Conservation (phyloP, 768 basidiomycete genomes). For the Boletus patriciae region DNA sequence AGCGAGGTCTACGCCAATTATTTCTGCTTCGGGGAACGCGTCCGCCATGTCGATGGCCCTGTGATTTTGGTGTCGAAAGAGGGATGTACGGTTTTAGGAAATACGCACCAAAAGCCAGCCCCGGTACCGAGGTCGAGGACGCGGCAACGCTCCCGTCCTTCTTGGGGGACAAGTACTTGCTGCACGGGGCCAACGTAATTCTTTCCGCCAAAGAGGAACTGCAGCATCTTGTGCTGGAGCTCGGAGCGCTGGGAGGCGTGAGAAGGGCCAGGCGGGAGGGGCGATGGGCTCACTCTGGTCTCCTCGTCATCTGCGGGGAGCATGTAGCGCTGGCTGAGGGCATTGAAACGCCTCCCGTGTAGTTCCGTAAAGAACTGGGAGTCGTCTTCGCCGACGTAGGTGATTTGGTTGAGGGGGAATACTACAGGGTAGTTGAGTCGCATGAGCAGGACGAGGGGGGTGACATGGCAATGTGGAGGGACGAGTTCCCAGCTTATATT, state of each 20-base stretch:
- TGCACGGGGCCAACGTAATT: constrained; percentile 68
- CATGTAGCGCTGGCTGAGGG: constrained; percentile 55
- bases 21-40: constrained; percentile 64
- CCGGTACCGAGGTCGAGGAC: constrained; percentile 74
- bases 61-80: constrained; percentile 3
- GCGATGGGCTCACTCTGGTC: constrained; percentile 45
- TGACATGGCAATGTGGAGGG: constrained; percentile 21
- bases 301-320: constrained; percentile 70
- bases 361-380: constrained; percentile 53
- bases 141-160: constrained; percentile 32
- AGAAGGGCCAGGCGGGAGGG: neutral
- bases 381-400: constrained; percentile 44
- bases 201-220: constrained; percentile 62
- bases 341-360: constrained; percentile 55
- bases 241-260: constrained; percentile 52
- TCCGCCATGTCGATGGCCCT: constrained; percentile 77
- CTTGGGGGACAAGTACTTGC: constrained; percentile 46
- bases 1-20: constrained; percentile 69
- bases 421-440: constrained; percentile 34
- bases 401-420: constrained; percentile 37
- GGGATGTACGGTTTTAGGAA: neutral
- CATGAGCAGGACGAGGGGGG: constrained; percentile 22
- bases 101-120: constrained; percentile 55
- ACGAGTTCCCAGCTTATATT: constrained; percentile 29
- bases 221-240: constrained; percentile 61